Evolutionary conservation across 2,329 filamentous ascomycete genomes (phyloP).

Genomic region (Acrodontium crateriforme): DNA sequence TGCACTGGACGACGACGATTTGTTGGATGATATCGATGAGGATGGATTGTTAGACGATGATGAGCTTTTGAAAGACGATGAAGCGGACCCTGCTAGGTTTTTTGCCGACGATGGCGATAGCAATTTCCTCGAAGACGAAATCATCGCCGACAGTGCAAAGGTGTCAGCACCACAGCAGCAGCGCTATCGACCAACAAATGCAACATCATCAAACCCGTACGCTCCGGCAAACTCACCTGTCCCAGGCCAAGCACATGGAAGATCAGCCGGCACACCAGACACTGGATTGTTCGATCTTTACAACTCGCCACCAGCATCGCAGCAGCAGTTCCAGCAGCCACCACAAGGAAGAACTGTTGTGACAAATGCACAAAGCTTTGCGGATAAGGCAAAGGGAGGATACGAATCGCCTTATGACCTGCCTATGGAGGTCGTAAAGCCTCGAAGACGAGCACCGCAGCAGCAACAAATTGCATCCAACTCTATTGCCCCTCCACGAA

Average conservation of each 20-base stretch:
- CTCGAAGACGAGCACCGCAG: constrained; percentile 41
- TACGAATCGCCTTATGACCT: constrained; percentile 93
- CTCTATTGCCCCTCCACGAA: constrained; percentile 4
- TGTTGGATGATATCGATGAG: constrained; percentile 40
- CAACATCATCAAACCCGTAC: constrained; percentile 9
- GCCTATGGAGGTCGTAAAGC: constrained; percentile 72
- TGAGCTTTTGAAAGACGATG: too few relatives aligned
- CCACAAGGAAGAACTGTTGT: constrained; percentile 39
- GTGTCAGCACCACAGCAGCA: too few relatives aligned
- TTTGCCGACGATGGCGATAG: constrained; percentile 57
- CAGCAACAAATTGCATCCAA: constrained; percentile 27
- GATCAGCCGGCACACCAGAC: constrained; percentile 19
- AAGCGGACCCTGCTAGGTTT: constrained; percentile 71
- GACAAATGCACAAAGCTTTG: constrained; percentile 58
- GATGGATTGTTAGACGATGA: constrained; percentile 65
- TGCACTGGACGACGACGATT: constrained; percentile 56
- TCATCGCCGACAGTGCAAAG: neutral
- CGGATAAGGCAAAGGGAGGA: constrained; percentile 76
- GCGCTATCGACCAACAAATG: constrained; percentile 1
- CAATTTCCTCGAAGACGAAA: constrained; percentile 5
- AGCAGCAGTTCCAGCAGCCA: constrained; percentile 15
- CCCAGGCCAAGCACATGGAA: constrained; percentile 11
- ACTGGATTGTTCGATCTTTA: constrained; percentile 22
- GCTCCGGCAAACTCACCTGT: constrained; percentile 9
- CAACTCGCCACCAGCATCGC: constrained; percentile 7